Evolutionary conservation across 345 rosid genomes (phyloP).

Genomic region (Brassica rapa): DNA sequence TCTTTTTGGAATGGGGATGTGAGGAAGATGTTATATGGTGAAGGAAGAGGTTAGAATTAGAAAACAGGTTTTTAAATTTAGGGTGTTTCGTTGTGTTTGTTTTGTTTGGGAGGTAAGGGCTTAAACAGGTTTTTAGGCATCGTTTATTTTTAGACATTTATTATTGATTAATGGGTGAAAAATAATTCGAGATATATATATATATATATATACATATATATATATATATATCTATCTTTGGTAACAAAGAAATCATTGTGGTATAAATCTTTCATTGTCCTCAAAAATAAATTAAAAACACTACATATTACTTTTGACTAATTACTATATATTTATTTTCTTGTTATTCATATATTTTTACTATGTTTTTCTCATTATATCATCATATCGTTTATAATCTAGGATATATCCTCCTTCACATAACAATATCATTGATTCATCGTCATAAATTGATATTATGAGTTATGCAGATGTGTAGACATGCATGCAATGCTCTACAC

Average conservation of each 20-base stretch:
- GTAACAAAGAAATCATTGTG: background rate
- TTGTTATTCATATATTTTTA: background rate
- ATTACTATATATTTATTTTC: background rate
- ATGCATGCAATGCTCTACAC: background rate
- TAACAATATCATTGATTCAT: background rate
- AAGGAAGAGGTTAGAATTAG: conserved; percentile 35
- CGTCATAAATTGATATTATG: background rate
- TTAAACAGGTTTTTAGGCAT: conserved; percentile 18
- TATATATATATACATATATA: conserved; percentile 8
- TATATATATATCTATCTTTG: conserved; percentile 32
- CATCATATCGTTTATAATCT: background rate
- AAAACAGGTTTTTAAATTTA: conserved; percentile 31
- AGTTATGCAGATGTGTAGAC: background rate
- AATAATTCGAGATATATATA: conserved; percentile 7
- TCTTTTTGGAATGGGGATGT: conserved; percentile 7
- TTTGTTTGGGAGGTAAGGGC: conserved; percentile 34
- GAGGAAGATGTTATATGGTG: conserved; percentile 29
- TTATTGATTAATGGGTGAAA: conserved; percentile 15
- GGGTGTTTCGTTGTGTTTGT: conserved; percentile 37
- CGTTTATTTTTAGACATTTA: conserved; percentile 25
- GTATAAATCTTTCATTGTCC: background rate
- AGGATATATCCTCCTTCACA: conserved; percentile 1
- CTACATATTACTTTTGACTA: background rate
- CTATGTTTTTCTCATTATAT: background rate
- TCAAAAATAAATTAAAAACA: background rate